Percentiles rank a stretch among this genome's conserved stretches.
These are phyloP conservation scores for Elymus sibiricus DNA, from an alignment of 176 grass and related monocot genomes.

Conservation along the genomic window DNA sequence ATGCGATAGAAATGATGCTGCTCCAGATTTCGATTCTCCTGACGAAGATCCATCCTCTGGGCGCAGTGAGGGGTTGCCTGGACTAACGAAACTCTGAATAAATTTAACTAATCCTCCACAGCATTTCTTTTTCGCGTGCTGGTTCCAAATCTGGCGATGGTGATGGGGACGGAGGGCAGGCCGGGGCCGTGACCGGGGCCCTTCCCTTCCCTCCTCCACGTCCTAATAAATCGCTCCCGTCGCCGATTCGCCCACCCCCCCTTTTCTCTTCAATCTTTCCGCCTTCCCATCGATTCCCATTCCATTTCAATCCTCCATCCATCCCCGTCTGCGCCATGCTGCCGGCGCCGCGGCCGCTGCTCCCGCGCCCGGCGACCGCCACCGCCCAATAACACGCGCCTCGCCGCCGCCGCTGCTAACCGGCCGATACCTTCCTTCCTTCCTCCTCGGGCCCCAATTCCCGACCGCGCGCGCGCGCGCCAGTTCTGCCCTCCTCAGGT, in stretches of 20 bases:
- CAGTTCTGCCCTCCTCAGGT: slow-evolving; percentile 24
- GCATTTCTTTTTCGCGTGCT: not conserved
- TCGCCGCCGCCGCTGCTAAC: no score
- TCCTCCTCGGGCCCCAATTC: not conserved
- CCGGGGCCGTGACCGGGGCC: not conserved
- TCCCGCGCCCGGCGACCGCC: slow-evolving; percentile 12
- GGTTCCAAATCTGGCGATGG: slow-evolving; percentile 48
- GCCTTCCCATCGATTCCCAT: slow-evolving; percentile 34
- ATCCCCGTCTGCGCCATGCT: slow-evolving; percentile 35
- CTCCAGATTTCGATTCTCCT: not conserved
- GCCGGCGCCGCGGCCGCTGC: slow-evolving; percentile 10
- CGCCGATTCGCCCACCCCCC: slow-evolving; percentile 13
- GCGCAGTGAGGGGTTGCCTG: not conserved
- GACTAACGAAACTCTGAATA: not conserved
- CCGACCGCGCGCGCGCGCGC: slow-evolving; percentile 9
- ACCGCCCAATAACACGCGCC: slow-evolving; percentile 21
- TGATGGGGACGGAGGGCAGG: slow-evolving; percentile 20
- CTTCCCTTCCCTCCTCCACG: slow-evolving; percentile 29
- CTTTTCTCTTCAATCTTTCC: slow-evolving; percentile 17
- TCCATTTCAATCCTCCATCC: not conserved
- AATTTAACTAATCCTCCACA: no score
- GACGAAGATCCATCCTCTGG: not conserved
- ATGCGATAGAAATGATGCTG: not conserved
- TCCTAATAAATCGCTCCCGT: slow-evolving; percentile 43
- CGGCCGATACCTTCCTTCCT: not conserved